Evolutionary conservation across 306 rosid genomes (phyloP).

Genomic region (Fagus crenata): DNA sequence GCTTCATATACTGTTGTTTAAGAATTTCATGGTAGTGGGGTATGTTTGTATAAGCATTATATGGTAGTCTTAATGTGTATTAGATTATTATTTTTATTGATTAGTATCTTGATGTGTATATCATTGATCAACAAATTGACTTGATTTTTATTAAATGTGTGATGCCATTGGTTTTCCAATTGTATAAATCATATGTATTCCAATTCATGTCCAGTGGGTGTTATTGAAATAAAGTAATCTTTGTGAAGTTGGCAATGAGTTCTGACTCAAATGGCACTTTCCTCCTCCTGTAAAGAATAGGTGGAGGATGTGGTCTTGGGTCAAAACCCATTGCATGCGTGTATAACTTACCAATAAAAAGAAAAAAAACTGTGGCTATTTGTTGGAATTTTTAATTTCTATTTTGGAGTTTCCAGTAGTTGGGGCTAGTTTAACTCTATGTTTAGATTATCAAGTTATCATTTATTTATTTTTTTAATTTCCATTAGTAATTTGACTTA

Average conservation of each 20-base stretch:
- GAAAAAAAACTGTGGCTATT: no score
- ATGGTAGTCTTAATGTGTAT: no score
- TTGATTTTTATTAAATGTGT: neutral
- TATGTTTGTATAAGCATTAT: neutral
- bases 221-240: no score
- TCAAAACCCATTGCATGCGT: no score
- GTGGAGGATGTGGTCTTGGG: no score
- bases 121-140: neutral
- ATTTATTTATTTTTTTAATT: neutral
- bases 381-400: neutral
- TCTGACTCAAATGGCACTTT: no score
- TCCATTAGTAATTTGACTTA: neutral
- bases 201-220: no score
- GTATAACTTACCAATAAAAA: no score
- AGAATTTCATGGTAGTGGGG: neutral
- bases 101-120: neutral
- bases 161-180: neutral
- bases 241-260: no score
- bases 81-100: no score
- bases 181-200: neutral
- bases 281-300: no score
- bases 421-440: neutral
- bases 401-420: constrained; percentile 10
- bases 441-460: neutral
- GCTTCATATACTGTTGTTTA: neutral